Percentiles rank a stretch among this genome's conserved stretches.
These are phyloP conservation scores for Dipteronia sinensis DNA, from an alignment of 345 rosid genomes.

Conservation along the genomic window DNA sequence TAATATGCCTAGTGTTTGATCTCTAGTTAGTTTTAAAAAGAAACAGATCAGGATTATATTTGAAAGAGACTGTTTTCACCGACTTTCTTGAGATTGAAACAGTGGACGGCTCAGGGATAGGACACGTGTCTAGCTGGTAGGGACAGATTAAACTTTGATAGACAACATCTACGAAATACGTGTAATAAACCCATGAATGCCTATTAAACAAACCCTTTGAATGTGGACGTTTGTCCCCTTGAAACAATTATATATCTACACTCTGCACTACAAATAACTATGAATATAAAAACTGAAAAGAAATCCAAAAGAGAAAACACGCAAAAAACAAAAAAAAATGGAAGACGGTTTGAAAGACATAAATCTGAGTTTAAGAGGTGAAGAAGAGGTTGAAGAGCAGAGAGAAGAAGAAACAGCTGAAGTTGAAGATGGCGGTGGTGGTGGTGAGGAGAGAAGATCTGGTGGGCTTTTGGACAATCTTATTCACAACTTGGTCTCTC, in stretches of 20 bases:
- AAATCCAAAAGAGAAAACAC: not conserved
- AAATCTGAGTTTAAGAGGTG: conserved; percentile 1
- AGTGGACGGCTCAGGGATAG: not conserved
- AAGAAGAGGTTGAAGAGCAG: not conserved
- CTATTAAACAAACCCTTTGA: not conserved
- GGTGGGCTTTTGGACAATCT: conserved; percentile 37
- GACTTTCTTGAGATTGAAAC: no score
- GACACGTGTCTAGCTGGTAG: not conserved
- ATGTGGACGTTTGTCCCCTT: conserved; percentile 9
- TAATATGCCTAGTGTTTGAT: no score
- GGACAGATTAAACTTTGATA: not conserved
- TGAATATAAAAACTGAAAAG: no score
- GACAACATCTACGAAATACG: conserved; percentile 28
- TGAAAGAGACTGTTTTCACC: no score
- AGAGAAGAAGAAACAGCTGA: not conserved
- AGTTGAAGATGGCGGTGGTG: conserved; percentile 14
- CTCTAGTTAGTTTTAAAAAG: no score
- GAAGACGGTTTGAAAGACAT: conserved; percentile 47
- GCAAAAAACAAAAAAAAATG: conserved; percentile 25
- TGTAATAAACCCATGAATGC: conserved; percentile 20
- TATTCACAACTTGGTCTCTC: conserved; percentile 37
- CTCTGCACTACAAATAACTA: not conserved
- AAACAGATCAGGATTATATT: no score
- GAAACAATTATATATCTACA: not conserved
- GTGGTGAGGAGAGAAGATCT: conserved; percentile 14